phyloP scores from a whole-genome alignment of 2,329 filamentous ascomycete genomes.

The Drechslerella dactyloides region DNA sequence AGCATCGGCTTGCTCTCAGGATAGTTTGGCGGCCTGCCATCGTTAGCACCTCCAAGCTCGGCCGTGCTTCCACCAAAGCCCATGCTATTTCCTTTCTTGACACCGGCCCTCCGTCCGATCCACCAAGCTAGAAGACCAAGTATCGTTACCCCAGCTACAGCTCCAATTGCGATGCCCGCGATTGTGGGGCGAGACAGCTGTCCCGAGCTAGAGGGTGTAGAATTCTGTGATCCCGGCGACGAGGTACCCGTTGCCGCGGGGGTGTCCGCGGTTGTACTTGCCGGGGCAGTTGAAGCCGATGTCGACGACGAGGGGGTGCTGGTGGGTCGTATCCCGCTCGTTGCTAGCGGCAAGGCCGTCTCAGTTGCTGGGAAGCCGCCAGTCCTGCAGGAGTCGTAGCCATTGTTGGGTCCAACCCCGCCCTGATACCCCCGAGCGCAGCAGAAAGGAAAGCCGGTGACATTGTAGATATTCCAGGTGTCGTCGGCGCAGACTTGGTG shows the following conservation, averaged over 20 bases:
- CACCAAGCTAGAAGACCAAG: slow-evolving; percentile 16
- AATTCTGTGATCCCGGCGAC: background rate
- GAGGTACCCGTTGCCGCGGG: background rate
- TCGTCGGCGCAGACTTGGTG: slow-evolving; percentile 27
- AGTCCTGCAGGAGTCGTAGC: slow-evolving; percentile 12
- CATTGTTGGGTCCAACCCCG: background rate
- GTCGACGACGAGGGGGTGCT: background rate
- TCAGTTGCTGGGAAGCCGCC: slow-evolving; percentile 20
- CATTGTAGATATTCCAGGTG: slow-evolving; percentile 30
- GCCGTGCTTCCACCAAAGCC: no score
- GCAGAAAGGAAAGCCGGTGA: slow-evolving; percentile 34
- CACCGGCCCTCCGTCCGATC: slow-evolving; percentile 14
- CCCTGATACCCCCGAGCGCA: slow-evolving; percentile 11
- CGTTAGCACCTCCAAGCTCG: no score
- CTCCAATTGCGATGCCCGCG: slow-evolving; percentile 19
- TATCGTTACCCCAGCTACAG: background rate
- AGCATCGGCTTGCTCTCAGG: no score
- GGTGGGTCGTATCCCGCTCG: slow-evolving; percentile 3
- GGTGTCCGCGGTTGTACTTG: background rate
- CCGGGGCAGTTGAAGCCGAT: no score
- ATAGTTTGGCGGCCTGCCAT: no score
- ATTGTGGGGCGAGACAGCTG: slow-evolving; percentile 1
- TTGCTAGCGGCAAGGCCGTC: background rate
- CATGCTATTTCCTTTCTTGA: background rate
- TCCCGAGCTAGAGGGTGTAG: background rate